Percentiles rank a stretch among this genome's conserved stretches.
These are phyloP conservation scores for Graphilbum sp. DNA, from an alignment of 2,329 filamentous ascomycete species.

Conservation along the genomic window DNA sequence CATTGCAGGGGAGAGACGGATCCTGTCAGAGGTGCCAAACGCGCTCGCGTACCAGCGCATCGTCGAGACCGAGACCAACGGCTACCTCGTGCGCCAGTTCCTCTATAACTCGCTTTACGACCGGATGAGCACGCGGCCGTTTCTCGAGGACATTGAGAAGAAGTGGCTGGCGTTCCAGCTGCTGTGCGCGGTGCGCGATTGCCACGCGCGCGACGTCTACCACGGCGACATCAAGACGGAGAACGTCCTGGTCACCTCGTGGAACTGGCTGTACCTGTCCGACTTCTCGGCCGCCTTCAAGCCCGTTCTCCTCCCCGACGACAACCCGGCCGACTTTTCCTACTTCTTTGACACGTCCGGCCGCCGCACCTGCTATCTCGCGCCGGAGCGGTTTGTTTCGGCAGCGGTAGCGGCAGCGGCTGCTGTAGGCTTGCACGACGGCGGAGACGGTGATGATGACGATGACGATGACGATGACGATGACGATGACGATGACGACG, in stretches of 20 bases:
- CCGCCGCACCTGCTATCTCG: slow-evolving; percentile 82
- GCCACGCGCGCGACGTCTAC: slow-evolving; percentile 74
- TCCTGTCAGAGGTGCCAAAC: slow-evolving; percentile 73
- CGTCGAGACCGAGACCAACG: slow-evolving; percentile 79
- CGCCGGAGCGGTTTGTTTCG: slow-evolving; percentile 77
- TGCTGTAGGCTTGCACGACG: background rate
- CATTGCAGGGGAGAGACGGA: slow-evolving; percentile 54
- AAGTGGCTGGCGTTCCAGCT: slow-evolving; percentile 97
- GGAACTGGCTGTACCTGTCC: slow-evolving; percentile 98
- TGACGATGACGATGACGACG: background rate
- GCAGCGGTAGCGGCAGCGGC: slow-evolving; percentile 32
- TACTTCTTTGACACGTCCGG: slow-evolving; percentile 95
- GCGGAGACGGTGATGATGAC: slow-evolving; percentile 30
- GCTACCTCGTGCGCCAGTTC: slow-evolving; percentile 86
- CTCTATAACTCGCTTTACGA: slow-evolving; percentile 96
- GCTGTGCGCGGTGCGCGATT: slow-evolving; percentile 80
- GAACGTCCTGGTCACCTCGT: slow-evolving; percentile 91
- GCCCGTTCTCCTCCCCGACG: slow-evolving; percentile 80
- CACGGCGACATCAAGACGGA: slow-evolving; percentile 99
- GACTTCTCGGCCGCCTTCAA: slow-evolving; percentile 96
- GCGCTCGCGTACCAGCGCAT: slow-evolving; percentile 80
- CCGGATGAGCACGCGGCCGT: slow-evolving; percentile 87
- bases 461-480: slow-evolving; percentile 24
- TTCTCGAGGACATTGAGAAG: slow-evolving; percentile 94
- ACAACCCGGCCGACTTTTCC: slow-evolving; percentile 93